Conservation (phyloP, 352 stramenopile species). For the Phytophthora colocasiae region DNA sequence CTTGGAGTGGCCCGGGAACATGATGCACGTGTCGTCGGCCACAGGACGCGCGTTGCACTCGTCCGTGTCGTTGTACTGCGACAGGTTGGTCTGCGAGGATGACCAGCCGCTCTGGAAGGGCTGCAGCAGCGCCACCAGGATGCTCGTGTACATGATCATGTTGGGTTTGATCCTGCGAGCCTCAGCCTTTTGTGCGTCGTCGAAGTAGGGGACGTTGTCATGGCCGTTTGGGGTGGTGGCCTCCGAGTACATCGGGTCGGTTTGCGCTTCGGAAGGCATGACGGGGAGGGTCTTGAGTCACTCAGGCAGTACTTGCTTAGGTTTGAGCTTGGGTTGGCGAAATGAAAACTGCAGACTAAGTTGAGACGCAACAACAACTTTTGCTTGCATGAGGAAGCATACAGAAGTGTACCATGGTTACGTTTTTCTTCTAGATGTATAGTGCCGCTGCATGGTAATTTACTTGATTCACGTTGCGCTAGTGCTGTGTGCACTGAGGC, state of each 20-base stretch:
- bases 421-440: no score
- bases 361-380: no score
- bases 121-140: constrained; percentile 43
- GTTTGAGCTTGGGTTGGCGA: constrained; percentile 15
- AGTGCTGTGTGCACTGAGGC: no score
- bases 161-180: constrained; percentile 36
- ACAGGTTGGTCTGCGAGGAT: constrained; percentile 56
- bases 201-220: constrained; percentile 24
- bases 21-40: constrained; percentile 14
- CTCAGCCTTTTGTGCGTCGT: constrained; percentile 26
- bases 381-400: no score
- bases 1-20: constrained; percentile 21
- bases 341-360: constrained; percentile 9
- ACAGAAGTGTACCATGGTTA: no score
- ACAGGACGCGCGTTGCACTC: constrained; percentile 36
- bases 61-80: constrained; percentile 48
- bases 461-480: no score
- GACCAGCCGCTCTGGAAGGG: constrained; percentile 62
- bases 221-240: constrained; percentile 12
- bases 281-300: not conserved
- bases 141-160: constrained; percentile 48
- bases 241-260: constrained; percentile 27
- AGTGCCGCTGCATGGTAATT: no score
- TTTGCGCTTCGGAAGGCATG: constrained; percentile 24
- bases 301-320: not conserved